Evolutionary conservation across 495 filamentous ascomycete genomes (phyloP), one percentile per base, ranked within the genome.

Genomic region (Penicillium verhagenii): DNA sequence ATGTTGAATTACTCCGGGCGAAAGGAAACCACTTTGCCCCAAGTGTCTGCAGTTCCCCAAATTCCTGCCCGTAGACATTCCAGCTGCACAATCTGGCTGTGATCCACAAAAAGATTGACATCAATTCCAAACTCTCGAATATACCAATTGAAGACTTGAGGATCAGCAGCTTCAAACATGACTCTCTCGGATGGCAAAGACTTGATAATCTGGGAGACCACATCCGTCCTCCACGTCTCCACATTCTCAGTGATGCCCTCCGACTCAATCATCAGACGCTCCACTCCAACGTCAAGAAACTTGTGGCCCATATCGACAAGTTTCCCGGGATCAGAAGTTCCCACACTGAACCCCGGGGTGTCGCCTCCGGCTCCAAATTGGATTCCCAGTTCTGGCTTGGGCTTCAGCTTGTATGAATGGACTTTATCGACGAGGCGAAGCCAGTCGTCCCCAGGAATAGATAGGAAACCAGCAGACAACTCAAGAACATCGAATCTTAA

Each of bases 111-210:
- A 14, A 84, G 52, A 54, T 85, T 83, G 24, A 83, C 80, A 55
- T 83, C 80, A 26, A 83, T 72, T 6, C 82, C 80, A 63, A 85
- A 84, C 63, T 83, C 79, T 25, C 79, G 68, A 47, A 82, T 72
- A 63, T 79, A 85, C 82, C 81, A 84, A 37, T 82, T 82, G 49
- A 79, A 84, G 4, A 84, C 80, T 39, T 72, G 68, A 2, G 81
- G 79, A 47, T 84, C 81, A 2, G 81, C 82, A 21, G 82, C 81
- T 61, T 86, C 81, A 63, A 84, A 84, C 81, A 86, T 85, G 44
- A 85, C 79, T 0, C 72, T 73, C 56, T 83, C 81, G 10, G 69
- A 50, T 1, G 79, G 80, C 19, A 86, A 54, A 50, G 79, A 78
- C 44, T 77, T 75, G 66, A 83, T 69, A 44, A 83, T 80, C 23